Conservation (phyloP, 352 stramenopile genomes). For the Phytophthora ramorum region DNA sequence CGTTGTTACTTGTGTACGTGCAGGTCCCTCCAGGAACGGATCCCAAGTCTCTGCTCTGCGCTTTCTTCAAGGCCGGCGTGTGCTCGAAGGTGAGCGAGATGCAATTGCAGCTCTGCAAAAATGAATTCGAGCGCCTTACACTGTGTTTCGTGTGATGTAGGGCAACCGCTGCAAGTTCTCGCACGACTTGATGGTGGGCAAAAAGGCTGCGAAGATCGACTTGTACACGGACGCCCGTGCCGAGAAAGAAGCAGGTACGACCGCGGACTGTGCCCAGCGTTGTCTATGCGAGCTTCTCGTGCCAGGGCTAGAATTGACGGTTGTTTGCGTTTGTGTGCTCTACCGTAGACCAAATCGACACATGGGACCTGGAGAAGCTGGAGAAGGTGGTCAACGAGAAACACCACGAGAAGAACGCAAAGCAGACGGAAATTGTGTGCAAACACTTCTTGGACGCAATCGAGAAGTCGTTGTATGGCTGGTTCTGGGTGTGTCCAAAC, state of each 20-base stretch:
- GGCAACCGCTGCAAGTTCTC: conserved; percentile 91
- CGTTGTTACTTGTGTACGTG: conserved; percentile 9
- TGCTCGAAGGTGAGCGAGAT: conserved; percentile 76
- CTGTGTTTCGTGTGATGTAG: conserved; percentile 30
- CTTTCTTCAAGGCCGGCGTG: conserved; percentile 90
- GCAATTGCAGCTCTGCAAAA: background rate
- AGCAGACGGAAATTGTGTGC: conserved; percentile 90
- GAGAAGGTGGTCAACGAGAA: conserved; percentile 88
- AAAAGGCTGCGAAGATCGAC: conserved; percentile 91
- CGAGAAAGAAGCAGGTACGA: conserved; percentile 60
- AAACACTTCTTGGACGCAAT: conserved; percentile 93
- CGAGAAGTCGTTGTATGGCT: conserved; percentile 90
- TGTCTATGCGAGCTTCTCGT: background rate
- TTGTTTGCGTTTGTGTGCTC: background rate
- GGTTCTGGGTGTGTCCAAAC: conserved; percentile 92
- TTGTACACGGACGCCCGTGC: conserved; percentile 87
- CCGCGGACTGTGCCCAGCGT: background rate
- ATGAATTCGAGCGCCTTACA: background rate
- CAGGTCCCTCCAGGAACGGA: conserved; percentile 89
- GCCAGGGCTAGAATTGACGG: conserved; percentile 1
- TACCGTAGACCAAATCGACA: conserved; percentile 77
- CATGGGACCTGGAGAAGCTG: conserved; percentile 90
- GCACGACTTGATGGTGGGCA: conserved; percentile 89
- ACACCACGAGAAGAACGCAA: conserved; percentile 82
- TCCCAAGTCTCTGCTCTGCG: conserved; percentile 89